These are phyloP conservation scores for Sarocladium strictum DNA, from an alignment of 2,329 filamentous ascomycete genomes.

Conservation along the genomic window DNA sequence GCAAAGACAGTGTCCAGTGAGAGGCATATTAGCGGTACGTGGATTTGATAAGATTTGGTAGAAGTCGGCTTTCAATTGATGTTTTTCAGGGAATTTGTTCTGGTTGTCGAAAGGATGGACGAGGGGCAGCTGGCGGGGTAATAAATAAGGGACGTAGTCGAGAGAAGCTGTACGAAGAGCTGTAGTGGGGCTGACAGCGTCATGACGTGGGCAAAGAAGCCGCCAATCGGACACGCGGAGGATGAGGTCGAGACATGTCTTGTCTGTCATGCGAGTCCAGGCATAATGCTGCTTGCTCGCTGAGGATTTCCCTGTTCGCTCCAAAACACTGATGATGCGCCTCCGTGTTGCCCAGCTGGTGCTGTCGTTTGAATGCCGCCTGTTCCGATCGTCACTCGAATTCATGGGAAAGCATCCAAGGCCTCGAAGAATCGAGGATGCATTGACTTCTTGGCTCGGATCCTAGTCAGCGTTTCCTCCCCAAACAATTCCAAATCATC, in stretches of 20 bases:
- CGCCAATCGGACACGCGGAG: neutral
- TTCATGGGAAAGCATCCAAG: no score
- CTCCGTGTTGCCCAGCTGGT: no score
- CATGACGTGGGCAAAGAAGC: constrained; percentile 19
- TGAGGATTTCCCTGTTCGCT: no score
- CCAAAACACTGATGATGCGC: no score
- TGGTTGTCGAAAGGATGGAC: neutral
- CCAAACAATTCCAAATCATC: constrained; percentile 6
- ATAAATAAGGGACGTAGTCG: constrained; percentile 12
- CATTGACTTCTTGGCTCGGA: neutral
- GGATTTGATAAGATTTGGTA: constrained; percentile 1
- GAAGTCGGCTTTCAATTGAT: neutral
- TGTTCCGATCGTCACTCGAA: no score
- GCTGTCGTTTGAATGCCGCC: no score
- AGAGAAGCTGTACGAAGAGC: constrained; percentile 9
- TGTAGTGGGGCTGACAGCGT: constrained; percentile 21
- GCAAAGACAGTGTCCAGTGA: constrained; percentile 66
- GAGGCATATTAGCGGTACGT: constrained; percentile 47
- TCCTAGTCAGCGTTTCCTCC: neutral
- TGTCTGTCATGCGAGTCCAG: no score
- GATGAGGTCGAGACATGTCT: neutral
- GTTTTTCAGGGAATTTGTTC: neutral
- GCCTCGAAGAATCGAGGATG: no score
- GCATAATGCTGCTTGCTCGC: no score
- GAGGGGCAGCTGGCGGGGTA: constrained; percentile 19